Evolutionary conservation across 139 green algal genomes (phyloP).

Genomic region (Chlorella sp.): DNA sequence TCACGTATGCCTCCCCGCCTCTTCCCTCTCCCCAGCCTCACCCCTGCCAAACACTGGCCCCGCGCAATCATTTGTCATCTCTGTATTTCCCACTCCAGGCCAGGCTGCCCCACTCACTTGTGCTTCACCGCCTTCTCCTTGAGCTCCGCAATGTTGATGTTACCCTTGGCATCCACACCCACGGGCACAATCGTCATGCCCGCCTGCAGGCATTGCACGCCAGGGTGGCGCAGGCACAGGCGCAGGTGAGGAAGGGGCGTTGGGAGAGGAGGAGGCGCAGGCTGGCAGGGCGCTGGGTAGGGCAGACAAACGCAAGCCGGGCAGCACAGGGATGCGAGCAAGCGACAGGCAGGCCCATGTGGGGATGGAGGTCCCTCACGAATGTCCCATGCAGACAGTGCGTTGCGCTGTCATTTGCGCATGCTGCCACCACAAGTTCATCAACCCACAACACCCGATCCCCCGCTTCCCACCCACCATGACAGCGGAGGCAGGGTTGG

Average conservation of each 20-base stretch:
- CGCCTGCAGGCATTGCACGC: slow-evolving; percentile 36
- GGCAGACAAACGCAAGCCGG: too few relatives aligned
- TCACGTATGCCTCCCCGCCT: neutral
- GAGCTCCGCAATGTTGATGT: slow-evolving; percentile 95
- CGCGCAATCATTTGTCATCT: neutral
- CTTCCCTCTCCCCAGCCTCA: neutral
- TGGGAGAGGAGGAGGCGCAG: neutral
- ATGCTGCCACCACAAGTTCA: neutral
- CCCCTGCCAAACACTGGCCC: neutral
- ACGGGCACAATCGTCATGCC: slow-evolving; percentile 97
- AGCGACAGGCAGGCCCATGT: neutral
- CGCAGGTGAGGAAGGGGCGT: neutral
- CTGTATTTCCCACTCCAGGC: neutral
- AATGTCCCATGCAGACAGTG: neutral
- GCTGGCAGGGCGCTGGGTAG: too few relatives aligned
- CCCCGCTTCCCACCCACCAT: slow-evolving; percentile 85
- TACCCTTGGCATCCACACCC: slow-evolving; percentile 85
- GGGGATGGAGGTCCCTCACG: neutral
- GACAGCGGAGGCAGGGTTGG: slow-evolving; percentile 96
- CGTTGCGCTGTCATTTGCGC: too few relatives aligned
- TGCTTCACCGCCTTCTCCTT: slow-evolving; percentile 86
- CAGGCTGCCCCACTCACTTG: slow-evolving; percentile 47
- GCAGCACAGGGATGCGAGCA: too few relatives aligned
- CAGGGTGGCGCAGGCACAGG: too few relatives aligned
- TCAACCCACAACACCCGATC: too few relatives aligned